Evolutionary conservation across 2,329 filamentous ascomycete genomes (phyloP).

Genomic region (Penicillium janthinellum): DNA sequence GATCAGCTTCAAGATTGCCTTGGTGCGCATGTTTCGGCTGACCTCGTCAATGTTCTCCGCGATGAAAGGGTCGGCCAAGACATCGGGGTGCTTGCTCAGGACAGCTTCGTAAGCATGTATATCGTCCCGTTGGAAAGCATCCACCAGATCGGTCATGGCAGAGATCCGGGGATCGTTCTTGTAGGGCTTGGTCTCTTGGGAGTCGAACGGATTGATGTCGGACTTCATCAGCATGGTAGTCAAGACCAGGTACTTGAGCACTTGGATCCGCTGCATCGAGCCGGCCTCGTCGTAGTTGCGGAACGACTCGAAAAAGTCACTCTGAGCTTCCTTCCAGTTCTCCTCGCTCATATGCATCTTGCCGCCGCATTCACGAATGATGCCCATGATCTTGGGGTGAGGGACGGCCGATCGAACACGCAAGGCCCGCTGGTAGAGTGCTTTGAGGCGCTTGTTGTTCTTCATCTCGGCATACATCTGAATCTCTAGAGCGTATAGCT

Average conservation of each 20-base stretch:
- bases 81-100: conserved; percentile 81
- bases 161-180: conserved; percentile 92
- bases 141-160: conserved; percentile 95
- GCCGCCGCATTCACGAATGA: conserved; percentile 96
- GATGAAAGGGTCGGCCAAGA: conserved; percentile 91
- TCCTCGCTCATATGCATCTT: conserved; percentile 99
- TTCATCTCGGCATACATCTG: conserved; percentile 97
- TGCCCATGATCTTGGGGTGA: conserved; percentile 98
- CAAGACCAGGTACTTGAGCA: conserved; percentile 93
- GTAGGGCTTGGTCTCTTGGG: conserved; percentile 98
- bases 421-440: conserved; percentile 86
- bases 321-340: conserved; percentile 97
- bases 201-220: conserved; percentile 98
- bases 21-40: conserved; percentile 95
- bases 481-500: conserved; percentile 96
- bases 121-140: conserved; percentile 94
- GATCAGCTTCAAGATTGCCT: conserved; percentile 89
- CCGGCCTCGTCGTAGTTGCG: conserved; percentile 98
- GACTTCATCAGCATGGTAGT: conserved; percentile 99
- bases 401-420: conserved; percentile 95
- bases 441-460: conserved; percentile 96
- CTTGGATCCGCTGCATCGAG: conserved; percentile 92
- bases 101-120: conserved; percentile 90
- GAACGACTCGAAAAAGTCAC: conserved; percentile 98
- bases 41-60: conserved; percentile 99